phyloP scores from a whole-genome alignment of 2,329 filamentous ascomycete genomes.

The Trichoderma polysporum region DNA sequence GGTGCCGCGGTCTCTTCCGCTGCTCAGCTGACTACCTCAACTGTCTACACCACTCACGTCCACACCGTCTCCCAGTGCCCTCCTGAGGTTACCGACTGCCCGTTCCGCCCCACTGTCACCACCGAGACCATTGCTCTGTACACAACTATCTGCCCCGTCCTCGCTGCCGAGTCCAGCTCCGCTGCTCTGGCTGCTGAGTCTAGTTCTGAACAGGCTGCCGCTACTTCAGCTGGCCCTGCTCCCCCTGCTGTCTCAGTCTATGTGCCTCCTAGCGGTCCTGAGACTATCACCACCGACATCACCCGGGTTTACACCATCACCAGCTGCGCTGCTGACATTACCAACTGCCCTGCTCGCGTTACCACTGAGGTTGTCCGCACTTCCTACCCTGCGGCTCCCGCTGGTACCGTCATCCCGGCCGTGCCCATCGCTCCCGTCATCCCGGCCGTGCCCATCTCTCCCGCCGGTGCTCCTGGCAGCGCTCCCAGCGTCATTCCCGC shows the following conservation, averaged over 20 bases:
- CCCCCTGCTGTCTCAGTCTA: neutral
- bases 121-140: conserved; percentile 40
- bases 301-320: conserved; percentile 58
- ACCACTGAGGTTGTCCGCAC: conserved; percentile 24
- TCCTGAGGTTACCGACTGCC: conserved; percentile 42
- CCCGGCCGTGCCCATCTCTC: neutral
- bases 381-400: conserved; percentile 24
- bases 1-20: neutral
- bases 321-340: conserved; percentile 36
- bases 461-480: neutral
- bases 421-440: neutral
- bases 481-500: neutral
- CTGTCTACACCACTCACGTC: conserved; percentile 42
- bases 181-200: neutral
- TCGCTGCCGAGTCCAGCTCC: neutral
- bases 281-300: conserved; percentile 39
- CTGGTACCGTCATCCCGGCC: conserved; percentile 8
- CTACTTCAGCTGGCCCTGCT: neutral
- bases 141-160: conserved; percentile 41
- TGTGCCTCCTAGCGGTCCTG: neutral
- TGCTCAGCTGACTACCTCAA: conserved; percentile 33
- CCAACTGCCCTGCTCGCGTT: conserved; percentile 19
- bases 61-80: conserved; percentile 58
- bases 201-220: neutral
- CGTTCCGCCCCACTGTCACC: conserved; percentile 34